A percentile compares a stretch with the other conserved stretches of the same genome.
These are phyloP conservation scores for Microcera coccophila DNA, from an alignment of 2,329 filamentous ascomycete species.

Conservation along the genomic window DNA sequence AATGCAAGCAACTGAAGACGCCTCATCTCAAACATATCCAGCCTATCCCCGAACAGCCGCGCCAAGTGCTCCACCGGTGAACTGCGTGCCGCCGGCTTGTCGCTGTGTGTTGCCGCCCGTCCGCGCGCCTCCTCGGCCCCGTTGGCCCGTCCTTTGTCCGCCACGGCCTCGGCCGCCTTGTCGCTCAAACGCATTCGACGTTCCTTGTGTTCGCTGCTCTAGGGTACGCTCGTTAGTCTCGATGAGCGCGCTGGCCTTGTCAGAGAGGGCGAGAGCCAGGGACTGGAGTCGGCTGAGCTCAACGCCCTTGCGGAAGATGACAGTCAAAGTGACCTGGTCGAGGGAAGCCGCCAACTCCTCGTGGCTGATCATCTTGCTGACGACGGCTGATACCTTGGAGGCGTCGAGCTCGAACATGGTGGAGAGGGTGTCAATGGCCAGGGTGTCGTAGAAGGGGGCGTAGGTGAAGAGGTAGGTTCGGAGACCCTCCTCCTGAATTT, in stretches of 20 bases:
- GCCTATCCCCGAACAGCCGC: conserved; percentile 58
- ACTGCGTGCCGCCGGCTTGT: conserved; percentile 71
- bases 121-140: conserved; percentile 60
- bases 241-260: conserved; percentile 94
- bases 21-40: conserved; percentile 29
- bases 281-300: conserved; percentile 95
- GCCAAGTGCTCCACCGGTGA: conserved; percentile 76
- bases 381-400: conserved; percentile 87
- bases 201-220: conserved; percentile 95
- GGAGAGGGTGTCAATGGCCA: conserved; percentile 79
- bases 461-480: conserved; percentile 99
- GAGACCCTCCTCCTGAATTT: conserved; percentile 98
- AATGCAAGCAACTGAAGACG: conserved; percentile 32
- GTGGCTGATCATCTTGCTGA: conserved; percentile 99
- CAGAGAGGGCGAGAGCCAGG: conserved; percentile 85
- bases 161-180: conserved; percentile 76
- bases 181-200: conserved; percentile 89
- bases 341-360: conserved; percentile 94
- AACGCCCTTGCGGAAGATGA: conserved; percentile 99
- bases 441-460: conserved; percentile 97
- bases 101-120: conserved; percentile 57
- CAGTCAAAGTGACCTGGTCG: conserved; percentile 93
- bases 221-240: conserved; percentile 96
- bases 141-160: conserved; percentile 59
- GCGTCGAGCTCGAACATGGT: conserved; percentile 92